Conservation (phyloP, 257 asterid genomes). For the Ocimum tenuiflorum region DNA sequence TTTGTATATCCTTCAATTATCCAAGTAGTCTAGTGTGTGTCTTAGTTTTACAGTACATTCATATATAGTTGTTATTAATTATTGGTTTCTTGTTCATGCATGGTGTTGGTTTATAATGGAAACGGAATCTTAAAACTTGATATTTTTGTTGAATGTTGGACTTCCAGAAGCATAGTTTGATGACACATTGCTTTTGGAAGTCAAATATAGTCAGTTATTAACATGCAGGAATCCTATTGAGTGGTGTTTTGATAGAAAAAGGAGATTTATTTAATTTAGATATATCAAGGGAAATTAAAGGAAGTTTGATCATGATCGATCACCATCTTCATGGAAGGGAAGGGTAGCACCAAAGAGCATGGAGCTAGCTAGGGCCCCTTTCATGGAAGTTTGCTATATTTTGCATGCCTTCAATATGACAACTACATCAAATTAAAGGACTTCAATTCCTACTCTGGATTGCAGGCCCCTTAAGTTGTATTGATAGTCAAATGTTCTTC, state of each 20-base stretch:
- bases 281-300: no score
- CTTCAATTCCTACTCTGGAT: no score
- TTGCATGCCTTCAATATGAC: no score
- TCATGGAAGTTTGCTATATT: no score
- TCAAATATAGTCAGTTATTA: background rate
- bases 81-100: slow-evolving; percentile 5
- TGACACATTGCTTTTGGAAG: background rate
- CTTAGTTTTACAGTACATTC: background rate
- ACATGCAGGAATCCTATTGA: background rate
- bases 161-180: background rate
- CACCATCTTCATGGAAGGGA: no score
- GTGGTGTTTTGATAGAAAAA: background rate
- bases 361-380: no score
- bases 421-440: no score
- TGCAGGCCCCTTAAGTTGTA: no score
- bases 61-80: slow-evolving; percentile 13
- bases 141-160: background rate
- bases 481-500: no score
- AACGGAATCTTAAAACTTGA: background rate
- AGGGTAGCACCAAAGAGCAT: no score
- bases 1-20: slow-evolving; percentile 92
- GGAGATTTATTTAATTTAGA: no score
- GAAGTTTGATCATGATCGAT: no score
- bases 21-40: slow-evolving; percentile 36
- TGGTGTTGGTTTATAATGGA: background rate